These are phyloP conservation scores for Mikania micrantha DNA, from an alignment of 129 eudicot genomes.

Conservation along the genomic window DNA sequence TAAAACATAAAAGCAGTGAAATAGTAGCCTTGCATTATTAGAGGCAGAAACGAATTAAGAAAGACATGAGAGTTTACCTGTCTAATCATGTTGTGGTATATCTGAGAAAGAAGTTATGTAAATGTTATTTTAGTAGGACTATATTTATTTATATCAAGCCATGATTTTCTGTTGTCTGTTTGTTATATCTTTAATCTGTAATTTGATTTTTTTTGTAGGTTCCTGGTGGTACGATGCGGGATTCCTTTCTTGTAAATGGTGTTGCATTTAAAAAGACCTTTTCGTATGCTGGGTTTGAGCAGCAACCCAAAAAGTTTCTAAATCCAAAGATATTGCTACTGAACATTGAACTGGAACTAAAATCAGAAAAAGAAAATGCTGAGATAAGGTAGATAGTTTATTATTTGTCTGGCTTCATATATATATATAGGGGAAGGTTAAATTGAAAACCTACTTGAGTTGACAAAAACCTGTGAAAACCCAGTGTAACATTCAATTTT, in stretches of 20 bases:
- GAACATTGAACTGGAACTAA: slow-evolving; percentile 91
- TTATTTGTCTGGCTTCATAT: not conserved
- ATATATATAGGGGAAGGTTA: too few species aligned
- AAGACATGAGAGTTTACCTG: not conserved
- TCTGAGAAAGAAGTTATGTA: not conserved
- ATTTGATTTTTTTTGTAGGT: slow-evolving; percentile 42
- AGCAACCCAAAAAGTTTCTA: slow-evolving; percentile 85
- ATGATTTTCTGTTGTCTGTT: not conserved
- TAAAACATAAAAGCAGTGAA: not conserved
- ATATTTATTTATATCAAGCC: not conserved
- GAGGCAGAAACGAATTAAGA: not conserved
- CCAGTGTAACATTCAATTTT: too few species aligned
- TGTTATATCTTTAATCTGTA: not conserved
- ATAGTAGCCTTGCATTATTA: not conserved
- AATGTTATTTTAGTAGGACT: not conserved
- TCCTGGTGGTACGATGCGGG: slow-evolving; percentile 96
- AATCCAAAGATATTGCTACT: slow-evolving; percentile 80
- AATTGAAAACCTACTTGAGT: too few species aligned
- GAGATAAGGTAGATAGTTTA: slow-evolving; percentile 62
- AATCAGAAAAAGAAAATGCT: slow-evolving; percentile 98
- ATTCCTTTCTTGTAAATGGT: slow-evolving; percentile 91
- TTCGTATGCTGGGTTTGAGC: slow-evolving; percentile 99
- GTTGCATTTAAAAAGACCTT: slow-evolving; percentile 96
- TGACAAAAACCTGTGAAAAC: too few species aligned
- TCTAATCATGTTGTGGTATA: not conserved